Evolutionary conservation across 1,284 basidiomycete species (phyloP).

Genomic region (Neonothopanus nambi): DNA sequence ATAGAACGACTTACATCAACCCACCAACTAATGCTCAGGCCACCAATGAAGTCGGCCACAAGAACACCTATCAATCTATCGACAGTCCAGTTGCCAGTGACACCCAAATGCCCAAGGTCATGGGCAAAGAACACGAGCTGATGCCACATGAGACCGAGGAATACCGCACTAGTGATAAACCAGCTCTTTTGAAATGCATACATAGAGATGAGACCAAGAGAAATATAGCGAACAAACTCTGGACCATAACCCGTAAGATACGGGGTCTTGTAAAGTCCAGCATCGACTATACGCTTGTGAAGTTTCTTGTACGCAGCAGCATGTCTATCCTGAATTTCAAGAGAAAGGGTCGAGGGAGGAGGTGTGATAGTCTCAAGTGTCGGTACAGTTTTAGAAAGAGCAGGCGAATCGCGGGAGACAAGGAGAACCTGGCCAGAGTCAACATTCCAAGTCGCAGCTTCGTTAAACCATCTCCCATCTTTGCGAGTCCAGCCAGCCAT

Average conservation of each 20-base stretch:
- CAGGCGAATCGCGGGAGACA: conserved; percentile 38
- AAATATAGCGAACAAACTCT: conserved; percentile 79
- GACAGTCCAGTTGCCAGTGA: conserved; percentile 84
- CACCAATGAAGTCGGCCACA: conserved; percentile 88
- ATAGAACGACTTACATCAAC: conserved; percentile 73
- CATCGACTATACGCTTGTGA: conserved; percentile 73
- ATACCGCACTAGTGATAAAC: conserved; percentile 73
- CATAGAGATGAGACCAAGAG: conserved; percentile 62
- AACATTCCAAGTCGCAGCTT: conserved; percentile 51
- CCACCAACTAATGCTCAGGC: conserved; percentile 97
- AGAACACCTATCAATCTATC: conserved; percentile 84
- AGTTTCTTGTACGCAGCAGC: conserved; percentile 81
- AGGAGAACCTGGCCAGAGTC: conserved; percentile 64
- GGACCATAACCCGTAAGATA: conserved; percentile 88
- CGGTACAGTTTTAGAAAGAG: conserved; percentile 36
- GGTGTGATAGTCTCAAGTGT: conserved; percentile 53
- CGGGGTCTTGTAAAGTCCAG: conserved; percentile 85
- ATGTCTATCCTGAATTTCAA: conserved; percentile 67
- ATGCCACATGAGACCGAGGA: conserved; percentile 91
- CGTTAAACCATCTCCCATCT: conserved; percentile 56
- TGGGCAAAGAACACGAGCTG: conserved; percentile 93
- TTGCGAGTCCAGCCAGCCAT: conserved; percentile 79
- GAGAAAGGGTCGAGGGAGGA: conserved; percentile 54
- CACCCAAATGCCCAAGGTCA: conserved; percentile 93
- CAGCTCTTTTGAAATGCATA: conserved; percentile 66